A percentile compares a stretch with the other conserved stretches of the same genome.
Conservation (phyloP, 305 asterid species). For the Fraxinus latifolia region DNA sequence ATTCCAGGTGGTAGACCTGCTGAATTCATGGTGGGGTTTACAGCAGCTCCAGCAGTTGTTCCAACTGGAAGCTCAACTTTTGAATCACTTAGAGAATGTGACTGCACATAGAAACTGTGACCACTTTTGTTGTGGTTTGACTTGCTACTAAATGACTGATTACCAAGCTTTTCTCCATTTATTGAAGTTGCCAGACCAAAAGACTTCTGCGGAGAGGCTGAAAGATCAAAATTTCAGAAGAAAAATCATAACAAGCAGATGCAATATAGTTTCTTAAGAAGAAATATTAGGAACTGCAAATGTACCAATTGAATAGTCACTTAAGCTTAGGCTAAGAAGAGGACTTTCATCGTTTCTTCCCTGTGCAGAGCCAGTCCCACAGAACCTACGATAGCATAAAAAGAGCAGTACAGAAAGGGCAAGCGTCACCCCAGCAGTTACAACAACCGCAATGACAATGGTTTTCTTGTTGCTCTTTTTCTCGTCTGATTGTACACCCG, state of each 20-base stretch:
- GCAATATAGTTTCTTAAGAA: conserved; percentile 14
- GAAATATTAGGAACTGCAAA: not conserved
- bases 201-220: conserved; percentile 71
- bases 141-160: conserved; percentile 39
- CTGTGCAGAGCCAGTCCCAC: conserved; percentile 40
- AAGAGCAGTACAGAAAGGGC: conserved; percentile 52
- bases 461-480: conserved; percentile 39
- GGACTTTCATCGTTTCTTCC: conserved; percentile 83
- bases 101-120: conserved; percentile 35
- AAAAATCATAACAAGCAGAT: conserved; percentile 21
- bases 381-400: conserved; percentile 53
- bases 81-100: conserved; percentile 38
- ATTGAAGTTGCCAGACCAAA: conserved; percentile 40
- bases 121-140: conserved; percentile 31
- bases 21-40: conserved; percentile 15
- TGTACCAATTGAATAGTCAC: conserved; percentile 75
- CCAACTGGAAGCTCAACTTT: conserved; percentile 43
- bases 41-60: conserved; percentile 30
- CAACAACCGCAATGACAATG: conserved; percentile 59
- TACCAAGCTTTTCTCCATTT: conserved; percentile 49
- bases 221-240: conserved; percentile 27
- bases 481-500: conserved; percentile 33
- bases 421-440: conserved; percentile 59
- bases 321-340: conserved; percentile 88
- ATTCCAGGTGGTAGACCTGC: conserved; percentile 27